Evolutionary conservation across 2,329 filamentous ascomycete genomes (phyloP).

Genomic region (Dichotomopilus funicola): DNA sequence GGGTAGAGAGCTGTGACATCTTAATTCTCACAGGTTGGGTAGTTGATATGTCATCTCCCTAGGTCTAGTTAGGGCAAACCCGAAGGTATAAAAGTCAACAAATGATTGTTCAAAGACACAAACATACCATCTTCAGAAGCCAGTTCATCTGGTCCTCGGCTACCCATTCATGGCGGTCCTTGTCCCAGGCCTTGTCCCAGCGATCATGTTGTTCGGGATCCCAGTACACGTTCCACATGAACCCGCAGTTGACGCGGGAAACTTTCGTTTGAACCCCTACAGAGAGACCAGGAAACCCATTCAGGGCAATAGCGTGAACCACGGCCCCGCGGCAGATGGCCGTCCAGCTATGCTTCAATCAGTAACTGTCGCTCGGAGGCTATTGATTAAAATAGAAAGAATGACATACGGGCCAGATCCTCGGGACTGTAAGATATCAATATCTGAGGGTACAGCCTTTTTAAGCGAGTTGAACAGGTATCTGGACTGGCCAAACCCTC

Average conservation of each 20-base stretch:
- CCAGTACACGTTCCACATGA: background rate
- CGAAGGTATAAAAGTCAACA: background rate
- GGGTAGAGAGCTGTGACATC: background rate
- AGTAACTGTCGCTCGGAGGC: background rate
- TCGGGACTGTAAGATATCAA: slow-evolving; percentile 27
- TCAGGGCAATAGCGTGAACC: slow-evolving; percentile 9
- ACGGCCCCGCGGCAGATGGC: slow-evolving; percentile 21
- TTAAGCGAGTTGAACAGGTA: slow-evolving; percentile 26
- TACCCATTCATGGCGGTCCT: background rate
- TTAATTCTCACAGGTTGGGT: background rate
- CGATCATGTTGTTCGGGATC: background rate
- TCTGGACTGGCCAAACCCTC: slow-evolving; percentile 32
- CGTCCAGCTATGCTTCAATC: slow-evolving; percentile 15
- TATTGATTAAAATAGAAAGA: background rate
- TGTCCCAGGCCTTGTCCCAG: slow-evolving; percentile 3
- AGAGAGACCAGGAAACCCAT: background rate
- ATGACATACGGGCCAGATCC: slow-evolving; percentile 31
- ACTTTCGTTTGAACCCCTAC: slow-evolving; percentile 12
- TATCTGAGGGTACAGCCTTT: rapidly evolving
- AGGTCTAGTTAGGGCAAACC: background rate
- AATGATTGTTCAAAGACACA: background rate
- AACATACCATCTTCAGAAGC: slow-evolving; percentile 13
- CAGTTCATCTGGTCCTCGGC: slow-evolving; percentile 18
- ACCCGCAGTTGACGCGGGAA: slow-evolving; percentile 15
- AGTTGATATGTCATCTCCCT: slow-evolving; percentile 5